Percentiles rank a stretch among this genome's conserved stretches.
These are phyloP conservation scores for Penicillium sp. DNA, from an alignment of 2,329 filamentous ascomycete species.

Conservation along the genomic window DNA sequence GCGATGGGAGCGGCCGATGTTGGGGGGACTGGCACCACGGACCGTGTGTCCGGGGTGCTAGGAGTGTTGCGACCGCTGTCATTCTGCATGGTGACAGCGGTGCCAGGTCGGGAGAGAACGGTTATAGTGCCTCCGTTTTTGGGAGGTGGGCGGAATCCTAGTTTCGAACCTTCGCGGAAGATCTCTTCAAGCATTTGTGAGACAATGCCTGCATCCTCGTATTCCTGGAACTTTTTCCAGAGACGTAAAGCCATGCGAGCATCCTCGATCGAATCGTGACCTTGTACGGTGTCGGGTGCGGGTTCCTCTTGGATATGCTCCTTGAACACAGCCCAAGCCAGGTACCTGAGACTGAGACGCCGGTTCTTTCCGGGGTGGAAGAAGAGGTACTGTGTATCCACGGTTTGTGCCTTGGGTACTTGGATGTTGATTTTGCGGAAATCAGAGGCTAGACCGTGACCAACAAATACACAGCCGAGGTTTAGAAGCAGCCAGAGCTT, in stretches of 20 bases:
- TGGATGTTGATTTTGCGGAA: slow-evolving; percentile 99
- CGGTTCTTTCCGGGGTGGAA: slow-evolving; percentile 76
- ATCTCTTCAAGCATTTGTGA: slow-evolving; percentile 84
- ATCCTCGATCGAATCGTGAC: slow-evolving; percentile 93
- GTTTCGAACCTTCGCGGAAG: slow-evolving; percentile 65
- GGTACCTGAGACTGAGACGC: slow-evolving; percentile 85
- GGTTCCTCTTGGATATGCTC: slow-evolving; percentile 91
- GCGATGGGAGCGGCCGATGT: slow-evolving; percentile 7
- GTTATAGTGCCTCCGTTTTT: slow-evolving; percentile 34
- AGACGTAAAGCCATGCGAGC: slow-evolving; percentile 85
- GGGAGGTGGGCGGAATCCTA: slow-evolving; percentile 57
- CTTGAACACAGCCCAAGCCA: slow-evolving; percentile 87
- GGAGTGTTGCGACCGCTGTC: slow-evolving; percentile 45
- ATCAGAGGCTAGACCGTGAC: slow-evolving; percentile 89
- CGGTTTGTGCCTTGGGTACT: slow-evolving; percentile 82
- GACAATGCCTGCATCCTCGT: slow-evolving; percentile 77
- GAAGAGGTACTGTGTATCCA: slow-evolving; percentile 92
- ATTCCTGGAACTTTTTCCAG: slow-evolving; percentile 88
- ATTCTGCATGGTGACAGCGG: slow-evolving; percentile 41
- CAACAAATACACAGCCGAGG: slow-evolving; percentile 88
- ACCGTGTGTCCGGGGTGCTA: slow-evolving; percentile 37
- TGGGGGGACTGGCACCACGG: slow-evolving; percentile 5
- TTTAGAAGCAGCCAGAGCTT: slow-evolving; percentile 97
- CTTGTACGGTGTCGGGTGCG: slow-evolving; percentile 37
- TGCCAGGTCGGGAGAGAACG: slow-evolving; percentile 41